Evolutionary conservation across 768 basidiomycete genomes (phyloP), one percentile per base, ranked within the genome.

Genomic region (Kwoniella mangroviensis): DNA sequence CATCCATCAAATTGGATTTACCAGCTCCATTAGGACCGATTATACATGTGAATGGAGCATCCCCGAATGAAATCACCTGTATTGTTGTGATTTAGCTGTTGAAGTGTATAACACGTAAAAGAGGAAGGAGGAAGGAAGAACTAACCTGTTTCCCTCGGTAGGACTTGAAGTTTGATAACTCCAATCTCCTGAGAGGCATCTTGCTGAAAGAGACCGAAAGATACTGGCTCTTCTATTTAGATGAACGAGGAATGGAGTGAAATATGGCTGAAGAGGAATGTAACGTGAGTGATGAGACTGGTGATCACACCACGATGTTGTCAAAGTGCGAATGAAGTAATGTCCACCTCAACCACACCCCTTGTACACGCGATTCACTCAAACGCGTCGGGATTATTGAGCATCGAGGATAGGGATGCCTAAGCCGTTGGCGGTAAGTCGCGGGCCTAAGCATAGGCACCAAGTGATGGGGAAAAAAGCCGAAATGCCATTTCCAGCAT

Each of bases 21-120:
- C 97, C 97, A 0, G 96, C 94, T 67, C 97, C 96, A 90, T 99
- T 98, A 43, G 97, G 96, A 22, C 97, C 97, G 76, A 99, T 98
- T 65, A 98, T 87, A 12, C 93, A 96, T 0, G 96, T 95, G 84
- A 99, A 99, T 78, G 90, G 75, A 6, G 81, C 76, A 75, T 80
- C 78, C 34, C 82, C 82, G 57, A 83, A 79, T 45, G 79, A 77
- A 58, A 83, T 83, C n/a, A 80, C 89, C 85, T 88, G 89, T 45
- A 41, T 11, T 78, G 10, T 21, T 22, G 1, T 84, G 54, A 60
- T 88, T 26, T 89, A 28, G 34, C 40, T 53, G 51, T 57, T 56
- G 49, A 64, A 56, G 28, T 17, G 34, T 28, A 13, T 22, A 26
- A 55, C 11, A 17, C 21, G 26, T 6, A 55, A 56, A 12, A 6